phyloP scores from a whole-genome alignment of 2,329 filamentous ascomycete genomes.

The Diaporthe ampelina region DNA sequence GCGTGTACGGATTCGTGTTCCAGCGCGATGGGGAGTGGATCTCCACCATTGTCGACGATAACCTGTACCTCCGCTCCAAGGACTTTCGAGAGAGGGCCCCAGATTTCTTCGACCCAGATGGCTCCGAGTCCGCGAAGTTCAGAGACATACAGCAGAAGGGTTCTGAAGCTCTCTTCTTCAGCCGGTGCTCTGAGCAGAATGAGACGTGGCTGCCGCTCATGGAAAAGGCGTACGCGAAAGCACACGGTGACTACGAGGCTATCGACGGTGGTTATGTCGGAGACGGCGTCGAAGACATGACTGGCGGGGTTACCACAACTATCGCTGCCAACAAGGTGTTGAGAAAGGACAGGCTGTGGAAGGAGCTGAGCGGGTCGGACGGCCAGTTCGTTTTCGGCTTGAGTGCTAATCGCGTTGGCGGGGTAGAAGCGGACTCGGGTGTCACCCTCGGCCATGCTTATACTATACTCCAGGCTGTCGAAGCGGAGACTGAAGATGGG shows the following conservation, averaged over 20 bases:
- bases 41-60: constrained; percentile 80
- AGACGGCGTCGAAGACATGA: constrained; percentile 63
- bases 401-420: constrained; percentile 47
- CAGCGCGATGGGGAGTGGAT: constrained; percentile 80
- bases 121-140: constrained; percentile 71
- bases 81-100: constrained; percentile 61
- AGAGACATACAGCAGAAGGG: constrained; percentile 75
- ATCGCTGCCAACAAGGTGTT: constrained; percentile 70
- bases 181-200: constrained; percentile 76
- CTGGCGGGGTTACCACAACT: constrained; percentile 69
- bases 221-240: constrained; percentile 63
- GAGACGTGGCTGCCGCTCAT: constrained; percentile 80
- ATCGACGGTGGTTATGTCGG: constrained; percentile 77
- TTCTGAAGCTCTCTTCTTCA: constrained; percentile 78
- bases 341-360: constrained; percentile 79
- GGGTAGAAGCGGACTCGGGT: constrained; percentile 54
- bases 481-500: constrained; percentile 58
- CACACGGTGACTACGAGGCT: constrained; percentile 78
- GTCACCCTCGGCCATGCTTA: constrained; percentile 64
- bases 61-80: constrained; percentile 72
- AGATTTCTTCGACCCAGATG: constrained; percentile 46
- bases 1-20: constrained; percentile 82
- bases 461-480: constrained; percentile 63
- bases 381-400: constrained; percentile 74
- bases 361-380: constrained; percentile 75